A percentile compares a stretch with the other conserved stretches of the same genome.
These are phyloP conservation scores for Fusarium sp. DNA, from an alignment of 2,329 filamentous ascomycete genomes.

Conservation along the genomic window DNA sequence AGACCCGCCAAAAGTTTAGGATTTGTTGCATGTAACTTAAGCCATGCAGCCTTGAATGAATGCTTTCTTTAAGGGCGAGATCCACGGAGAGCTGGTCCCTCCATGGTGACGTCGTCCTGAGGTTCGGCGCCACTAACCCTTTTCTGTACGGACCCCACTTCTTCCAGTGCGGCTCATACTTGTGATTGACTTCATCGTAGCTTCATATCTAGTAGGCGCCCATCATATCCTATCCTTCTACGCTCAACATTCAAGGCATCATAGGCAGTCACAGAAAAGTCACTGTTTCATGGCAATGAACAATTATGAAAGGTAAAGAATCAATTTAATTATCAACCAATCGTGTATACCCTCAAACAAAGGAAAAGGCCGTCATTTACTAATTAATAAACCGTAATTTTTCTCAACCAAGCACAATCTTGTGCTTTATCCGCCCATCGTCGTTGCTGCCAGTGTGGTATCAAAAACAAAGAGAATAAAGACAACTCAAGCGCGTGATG, in stretches of 20 bases:
- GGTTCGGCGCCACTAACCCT: conserved; percentile 22
- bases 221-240: background rate
- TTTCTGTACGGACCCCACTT: conserved; percentile 15
- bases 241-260: background rate
- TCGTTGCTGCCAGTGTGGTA: conserved; percentile 39
- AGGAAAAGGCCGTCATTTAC: conserved; percentile 33
- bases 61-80: background rate
- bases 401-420: conserved; percentile 25
- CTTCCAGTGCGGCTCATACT: background rate
- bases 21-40: background rate
- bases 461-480: conserved; percentile 36
- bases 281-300: background rate
- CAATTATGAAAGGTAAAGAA: background rate
- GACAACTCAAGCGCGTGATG: conserved; percentile 32
- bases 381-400: conserved; percentile 27
- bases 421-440: conserved; percentile 22
- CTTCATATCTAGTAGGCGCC: background rate
- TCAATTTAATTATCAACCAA: conserved; percentile 40
- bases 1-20: background rate
- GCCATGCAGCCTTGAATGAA: background rate
- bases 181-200: too few species aligned
- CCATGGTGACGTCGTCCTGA: conserved; percentile 30
- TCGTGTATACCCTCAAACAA: conserved; percentile 33
- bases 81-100: background rate
- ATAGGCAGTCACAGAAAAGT: background rate